Percentiles rank a stretch among this genome's conserved stretches.
These are phyloP conservation scores for Amniculicola lignicola DNA, from an alignment of 495 filamentous ascomycete species.

Conservation along the genomic window DNA sequence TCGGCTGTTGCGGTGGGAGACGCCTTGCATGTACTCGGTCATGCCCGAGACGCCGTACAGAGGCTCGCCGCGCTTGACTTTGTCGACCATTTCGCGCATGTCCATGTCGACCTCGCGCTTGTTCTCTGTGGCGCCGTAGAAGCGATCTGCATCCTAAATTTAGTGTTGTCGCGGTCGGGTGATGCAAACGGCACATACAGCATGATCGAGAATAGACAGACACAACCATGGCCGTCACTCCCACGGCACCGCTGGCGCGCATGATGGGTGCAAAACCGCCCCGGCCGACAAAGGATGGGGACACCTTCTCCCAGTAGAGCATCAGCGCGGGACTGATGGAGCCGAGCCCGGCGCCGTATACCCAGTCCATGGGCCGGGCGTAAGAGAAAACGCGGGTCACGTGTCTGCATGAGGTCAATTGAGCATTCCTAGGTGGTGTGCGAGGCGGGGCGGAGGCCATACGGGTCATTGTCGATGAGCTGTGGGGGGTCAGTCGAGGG, in stretches of 20 bases:
- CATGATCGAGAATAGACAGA: constrained; percentile 73
- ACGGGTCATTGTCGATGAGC: constrained; percentile 99
- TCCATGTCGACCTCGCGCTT: constrained; percentile 88
- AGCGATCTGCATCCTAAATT: constrained; percentile 56
- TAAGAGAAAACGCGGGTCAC: constrained; percentile 84
- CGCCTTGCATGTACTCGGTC: constrained; percentile 86
- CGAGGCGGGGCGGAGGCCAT: constrained; percentile 41
- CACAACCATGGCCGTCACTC: constrained; percentile 70
- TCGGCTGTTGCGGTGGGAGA: constrained; percentile 86
- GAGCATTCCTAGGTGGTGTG: constrained; percentile 28
- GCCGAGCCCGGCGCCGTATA: constrained; percentile 60
- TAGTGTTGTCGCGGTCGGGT: too few relatives aligned
- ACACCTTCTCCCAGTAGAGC: constrained; percentile 72
- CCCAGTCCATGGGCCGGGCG: constrained; percentile 79
- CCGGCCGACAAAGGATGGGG: constrained; percentile 74
- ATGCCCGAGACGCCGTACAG: constrained; percentile 80
- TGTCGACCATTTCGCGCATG: constrained; percentile 95
- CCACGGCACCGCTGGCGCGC: constrained; percentile 71
- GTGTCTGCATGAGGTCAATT: constrained; percentile 58
- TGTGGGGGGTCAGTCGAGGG: constrained; percentile 43
- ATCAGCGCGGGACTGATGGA: constrained; percentile 69
- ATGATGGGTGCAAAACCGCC: constrained; percentile 78
- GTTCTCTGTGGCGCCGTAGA: constrained; percentile 94
- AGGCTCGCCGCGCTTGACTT: constrained; percentile 85
- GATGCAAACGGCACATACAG: constrained; percentile 51